Evolutionary conservation across 371 early-diverging fungal genomes (phyloP), one percentile per base, ranked within the genome.

Genomic region (Polyrhizophydium stewartii): DNA sequence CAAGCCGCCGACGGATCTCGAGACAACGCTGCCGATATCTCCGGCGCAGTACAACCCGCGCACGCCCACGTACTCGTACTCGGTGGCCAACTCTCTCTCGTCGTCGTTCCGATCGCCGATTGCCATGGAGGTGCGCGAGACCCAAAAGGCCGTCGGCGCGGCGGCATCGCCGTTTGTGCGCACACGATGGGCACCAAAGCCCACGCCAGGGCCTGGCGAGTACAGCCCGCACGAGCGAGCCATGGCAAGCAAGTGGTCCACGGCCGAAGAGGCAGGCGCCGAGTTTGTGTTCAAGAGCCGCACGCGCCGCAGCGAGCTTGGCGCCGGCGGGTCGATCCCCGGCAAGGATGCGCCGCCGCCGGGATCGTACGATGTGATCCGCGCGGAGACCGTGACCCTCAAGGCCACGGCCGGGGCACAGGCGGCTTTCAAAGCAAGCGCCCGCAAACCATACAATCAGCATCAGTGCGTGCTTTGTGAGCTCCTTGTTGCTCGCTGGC

Each of bases 361-460:
- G 49, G 70, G 71, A n/a, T 56, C 67, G 30, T 76, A 76, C 58
- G 62, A 66, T n/a, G 45, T 72, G 5, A 24, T 25, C 6, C 53
- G 53, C 19, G 47, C 33, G 22, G 69, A 69, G 35, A 62, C 56
- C 27, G 55, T 31, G 51, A 55, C 33, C n/a, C 40, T 43, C 25
- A 59, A 67, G 41, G 35, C 60, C 16, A 55, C 38, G 25, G 49
- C 68, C 6, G 77, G 73, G 3, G 78, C 73, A 3, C 63, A 55
- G 31, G 73, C 78, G 6, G 73, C 78, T 30, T 78, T 78, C 64
- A 74, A 71, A 55, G 59, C 72, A 1, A 69, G 66, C 3, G 19
- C 56, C 7, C 59, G 73, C 19, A 30, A 53, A 31, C 35, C n/a
- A n/a, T n/a, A n/a, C n/a, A n/a, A n/a, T n/a, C n/a, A n/a, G n/a